Evolutionary conservation across 495 filamentous ascomycete genomes (phyloP), one percentile per base, ranked within the genome.

Genomic region (Tuber indicum): DNA sequence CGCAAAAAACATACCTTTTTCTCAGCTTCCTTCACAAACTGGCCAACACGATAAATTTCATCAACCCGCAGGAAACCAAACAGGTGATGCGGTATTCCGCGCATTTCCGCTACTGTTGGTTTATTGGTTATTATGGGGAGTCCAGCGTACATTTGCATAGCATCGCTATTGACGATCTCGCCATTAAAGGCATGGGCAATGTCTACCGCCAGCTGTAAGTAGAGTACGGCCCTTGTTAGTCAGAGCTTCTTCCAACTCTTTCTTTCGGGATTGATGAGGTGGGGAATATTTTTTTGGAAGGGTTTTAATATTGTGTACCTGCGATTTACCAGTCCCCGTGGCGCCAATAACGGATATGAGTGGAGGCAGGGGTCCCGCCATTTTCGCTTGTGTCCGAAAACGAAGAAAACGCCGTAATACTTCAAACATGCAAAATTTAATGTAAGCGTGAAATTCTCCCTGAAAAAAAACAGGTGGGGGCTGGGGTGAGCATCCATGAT

Each of bases 121-220:
- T 98, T 95, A 84, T 99, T 99, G 26, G 96, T 99, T 75, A 98
- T 94, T 78, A 98, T 92, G 1, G 96, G 94, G 32, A 99, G 87
- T 14, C 94, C 96, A 47, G 89, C 87, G 82, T 99, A 99, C 88
- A 99, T 91, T 84, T 98, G 96, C 93, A 99, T 96, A n/a, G 96
- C 96, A 86, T 99, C 96, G 72, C 92, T 94, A 83, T 99, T 99
- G 87, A 99, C 93, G 74, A 99, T 89, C 85, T 99, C 96, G 79
- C 96, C 96, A 84, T 97, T 92, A 85, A 92, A 94, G 47, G 87
- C 88, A 49, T 87, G 87, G 6, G 96, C 96, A 44, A 99, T 84
- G 71, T 97, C 92, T 14, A 99, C 92, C 73, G 96, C 96, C 78
- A 99, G 92, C 95, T 98, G 78, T 66, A 62, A 3, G 16, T 14